Conservation (phyloP, 805 yeast genomes). For the Yamadazyma sp. region DNA sequence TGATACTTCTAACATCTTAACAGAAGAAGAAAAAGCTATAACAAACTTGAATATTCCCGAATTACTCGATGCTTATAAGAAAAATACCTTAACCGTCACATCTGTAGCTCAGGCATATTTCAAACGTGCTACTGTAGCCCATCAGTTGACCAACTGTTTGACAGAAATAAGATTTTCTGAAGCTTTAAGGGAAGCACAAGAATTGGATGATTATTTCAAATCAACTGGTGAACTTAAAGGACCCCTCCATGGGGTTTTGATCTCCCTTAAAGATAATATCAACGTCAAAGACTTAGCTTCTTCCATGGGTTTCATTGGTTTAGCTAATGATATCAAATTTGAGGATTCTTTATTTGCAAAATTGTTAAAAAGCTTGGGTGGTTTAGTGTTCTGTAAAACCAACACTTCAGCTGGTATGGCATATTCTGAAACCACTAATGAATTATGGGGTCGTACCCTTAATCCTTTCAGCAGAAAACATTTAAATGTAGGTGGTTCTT, state of each 20-base stretch:
- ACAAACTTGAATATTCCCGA: conserved; percentile 3
- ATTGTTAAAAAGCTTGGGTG: conserved; percentile 45
- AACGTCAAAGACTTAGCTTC: conserved; percentile 48
- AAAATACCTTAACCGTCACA: conserved; percentile 1
- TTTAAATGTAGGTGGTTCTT: conserved; percentile 50
- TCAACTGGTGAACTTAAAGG: conserved; percentile 18
- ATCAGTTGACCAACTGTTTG: conserved; percentile 45
- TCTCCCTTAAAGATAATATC: conserved; percentile 42
- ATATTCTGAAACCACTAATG: conserved; percentile 45
- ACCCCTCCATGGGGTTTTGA: conserved; percentile 30
- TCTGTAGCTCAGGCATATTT: conserved; percentile 54
- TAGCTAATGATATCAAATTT: conserved; percentile 32
- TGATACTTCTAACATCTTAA: conserved; percentile 4
- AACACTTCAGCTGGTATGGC: conserved; percentile 51
- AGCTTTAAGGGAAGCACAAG: conserved; percentile 21
- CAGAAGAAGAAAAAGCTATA: conserved; percentile 1
- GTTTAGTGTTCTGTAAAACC: conserved; percentile 54
- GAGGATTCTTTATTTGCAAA: conserved; percentile 39
- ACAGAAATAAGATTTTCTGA: conserved; percentile 31
- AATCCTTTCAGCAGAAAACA: conserved; percentile 41
- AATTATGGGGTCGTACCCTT: conserved; percentile 43
- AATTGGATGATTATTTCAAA: conserved; percentile 21
- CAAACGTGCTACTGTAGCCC: conserved; percentile 56
- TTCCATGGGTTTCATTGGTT: conserved; percentile 48
- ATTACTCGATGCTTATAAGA: neutral